phyloP scores from a whole-genome alignment of 2,329 filamentous ascomycete species.

The Colletotrichum abscissum region DNA sequence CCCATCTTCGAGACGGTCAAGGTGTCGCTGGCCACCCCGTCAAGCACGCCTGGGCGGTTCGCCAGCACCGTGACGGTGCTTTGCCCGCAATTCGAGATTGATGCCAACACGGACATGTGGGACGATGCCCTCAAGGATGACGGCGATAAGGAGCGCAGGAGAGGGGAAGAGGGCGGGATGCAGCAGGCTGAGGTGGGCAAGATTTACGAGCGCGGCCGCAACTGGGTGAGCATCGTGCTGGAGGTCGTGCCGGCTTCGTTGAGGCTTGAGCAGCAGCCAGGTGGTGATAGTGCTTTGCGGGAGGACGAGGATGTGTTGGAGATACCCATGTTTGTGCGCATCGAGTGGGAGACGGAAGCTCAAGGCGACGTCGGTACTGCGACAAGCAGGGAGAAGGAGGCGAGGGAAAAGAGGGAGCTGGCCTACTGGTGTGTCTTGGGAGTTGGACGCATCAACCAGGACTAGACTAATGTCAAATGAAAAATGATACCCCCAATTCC shows the following conservation, averaged over 20 bases:
- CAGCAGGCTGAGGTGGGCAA: conserved; percentile 87
- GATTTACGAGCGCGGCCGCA: conserved; percentile 93
- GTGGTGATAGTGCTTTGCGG: conserved; percentile 50
- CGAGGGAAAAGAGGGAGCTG: conserved; percentile 84
- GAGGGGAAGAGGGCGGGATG: conserved; percentile 53
- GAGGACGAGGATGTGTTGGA: conserved; percentile 78
- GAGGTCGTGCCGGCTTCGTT: conserved; percentile 81
- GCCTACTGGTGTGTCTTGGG: conserved; percentile 97
- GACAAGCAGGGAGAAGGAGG: conserved; percentile 65
- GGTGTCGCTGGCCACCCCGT: conserved; percentile 87
- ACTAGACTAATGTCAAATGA: conserved; percentile 38
- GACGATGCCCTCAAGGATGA: conserved; percentile 84
- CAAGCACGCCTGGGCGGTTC: conserved; percentile 80
- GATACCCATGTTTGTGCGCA: conserved; percentile 91
- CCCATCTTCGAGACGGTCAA: conserved; percentile 92
- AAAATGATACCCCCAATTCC: conserved; percentile 57
- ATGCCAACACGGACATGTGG: conserved; percentile 88
- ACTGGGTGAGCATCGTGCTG: conserved; percentile 94
- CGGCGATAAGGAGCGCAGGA: conserved; percentile 49
- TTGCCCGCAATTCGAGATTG: conserved; percentile 93
- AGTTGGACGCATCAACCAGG: conserved; percentile 79
- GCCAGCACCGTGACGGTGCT: conserved; percentile 87
- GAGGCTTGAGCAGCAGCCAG: conserved; percentile 48
- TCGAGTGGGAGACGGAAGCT: conserved; percentile 87
- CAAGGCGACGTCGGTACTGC: conserved; percentile 72